These are phyloP conservation scores for Cytospora piceae DNA, from an alignment of 2,329 filamentous ascomycete species.

Conservation along the genomic window DNA sequence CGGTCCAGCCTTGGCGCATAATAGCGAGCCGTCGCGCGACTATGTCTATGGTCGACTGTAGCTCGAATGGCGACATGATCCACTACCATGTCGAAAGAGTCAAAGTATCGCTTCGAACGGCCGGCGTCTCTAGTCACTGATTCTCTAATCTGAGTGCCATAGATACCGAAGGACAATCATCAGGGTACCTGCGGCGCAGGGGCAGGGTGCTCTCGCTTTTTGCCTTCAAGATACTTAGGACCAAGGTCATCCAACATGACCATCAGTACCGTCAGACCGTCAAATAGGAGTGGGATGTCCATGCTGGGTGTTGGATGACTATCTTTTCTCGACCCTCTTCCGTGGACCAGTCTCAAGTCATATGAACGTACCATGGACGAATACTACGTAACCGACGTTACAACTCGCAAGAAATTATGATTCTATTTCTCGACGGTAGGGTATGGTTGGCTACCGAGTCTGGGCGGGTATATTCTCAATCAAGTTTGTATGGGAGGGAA, in stretches of 20 bases:
- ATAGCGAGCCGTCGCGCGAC: neutral
- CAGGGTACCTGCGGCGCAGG: neutral
- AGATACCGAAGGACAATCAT: neutral
- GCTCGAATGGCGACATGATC: neutral
- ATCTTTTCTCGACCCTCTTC: neutral
- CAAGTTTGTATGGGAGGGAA: neutral
- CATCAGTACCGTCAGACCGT: neutral
- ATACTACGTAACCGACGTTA: neutral
- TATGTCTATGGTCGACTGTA: neutral
- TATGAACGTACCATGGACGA: neutral
- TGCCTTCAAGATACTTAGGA: neutral
- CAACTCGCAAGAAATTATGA: neutral
- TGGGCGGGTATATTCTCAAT: neutral
- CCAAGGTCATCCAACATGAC: too few relatives aligned
- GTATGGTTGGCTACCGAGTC: neutral
- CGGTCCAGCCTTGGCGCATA: neutral
- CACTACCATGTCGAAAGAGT: neutral
- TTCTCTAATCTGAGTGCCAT: neutral
- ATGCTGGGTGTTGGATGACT: neutral
- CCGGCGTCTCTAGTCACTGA: neutral
- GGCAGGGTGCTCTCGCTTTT: neutral
- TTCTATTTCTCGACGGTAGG: neutral
- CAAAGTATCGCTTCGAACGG: neutral
- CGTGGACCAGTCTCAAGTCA: neutral
- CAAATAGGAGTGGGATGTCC: neutral